Conservation (phyloP, 2,329 filamentous ascomycete species). For the Trichoderma atrobrunneum region DNA sequence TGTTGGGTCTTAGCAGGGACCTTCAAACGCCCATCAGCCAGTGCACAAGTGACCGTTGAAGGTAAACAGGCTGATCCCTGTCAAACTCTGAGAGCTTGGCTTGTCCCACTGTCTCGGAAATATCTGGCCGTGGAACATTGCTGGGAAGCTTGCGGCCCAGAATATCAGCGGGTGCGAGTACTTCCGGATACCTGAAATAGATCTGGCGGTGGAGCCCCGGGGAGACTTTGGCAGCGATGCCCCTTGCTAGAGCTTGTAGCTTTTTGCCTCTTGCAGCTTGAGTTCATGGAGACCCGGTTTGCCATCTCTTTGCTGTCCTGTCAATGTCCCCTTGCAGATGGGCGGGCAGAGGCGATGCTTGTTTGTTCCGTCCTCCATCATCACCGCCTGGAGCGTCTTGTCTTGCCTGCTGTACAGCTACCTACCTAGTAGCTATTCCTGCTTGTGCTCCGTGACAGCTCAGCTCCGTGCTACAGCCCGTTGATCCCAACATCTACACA, state of each 20-base stretch:
- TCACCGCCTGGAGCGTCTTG: slow-evolving; percentile 12
- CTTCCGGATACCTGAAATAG: slow-evolving; percentile 20
- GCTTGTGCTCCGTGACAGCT: neutral
- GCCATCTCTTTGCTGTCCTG: neutral
- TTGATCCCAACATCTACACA: neutral
- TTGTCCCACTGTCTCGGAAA: neutral
- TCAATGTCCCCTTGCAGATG: neutral
- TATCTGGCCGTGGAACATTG: neutral
- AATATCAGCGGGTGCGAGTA: slow-evolving; percentile 5
- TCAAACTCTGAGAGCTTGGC: neutral
- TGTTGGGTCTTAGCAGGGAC: neutral
- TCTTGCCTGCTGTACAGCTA: neutral
- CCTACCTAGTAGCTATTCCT: neutral
- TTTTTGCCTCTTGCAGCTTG: slow-evolving; percentile 10
- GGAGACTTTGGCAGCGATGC: neutral
- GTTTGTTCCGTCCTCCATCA: neutral
- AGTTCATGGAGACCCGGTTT: neutral
- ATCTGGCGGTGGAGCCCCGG: slow-evolving; percentile 9
- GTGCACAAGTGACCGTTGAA: neutral
- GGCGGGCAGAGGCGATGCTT: neutral
- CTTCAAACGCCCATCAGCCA: neutral
- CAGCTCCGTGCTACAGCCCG: neutral
- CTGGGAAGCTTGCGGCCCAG: neutral
- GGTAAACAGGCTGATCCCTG: neutral
- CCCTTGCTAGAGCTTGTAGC: neutral